Percentiles rank a stretch among this genome's conserved stretches.
phyloP scores from a whole-genome alignment of 2,329 filamentous ascomycete species.

The Biscogniauxia mediterranea region DNA sequence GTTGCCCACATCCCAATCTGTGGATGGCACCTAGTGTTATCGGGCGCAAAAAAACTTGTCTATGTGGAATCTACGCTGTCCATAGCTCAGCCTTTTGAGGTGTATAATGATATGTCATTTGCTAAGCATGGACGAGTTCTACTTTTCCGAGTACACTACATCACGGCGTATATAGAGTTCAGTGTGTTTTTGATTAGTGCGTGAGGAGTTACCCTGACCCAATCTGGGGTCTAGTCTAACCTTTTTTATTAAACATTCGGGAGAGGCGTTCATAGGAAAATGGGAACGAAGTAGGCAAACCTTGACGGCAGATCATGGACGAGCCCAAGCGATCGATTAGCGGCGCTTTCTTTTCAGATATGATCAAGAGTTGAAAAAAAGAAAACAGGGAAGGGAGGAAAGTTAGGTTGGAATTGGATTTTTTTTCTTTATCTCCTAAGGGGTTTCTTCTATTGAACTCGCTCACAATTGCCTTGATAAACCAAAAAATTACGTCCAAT shows the following conservation, averaged over 20 bases:
- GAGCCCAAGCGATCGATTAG: background rate
- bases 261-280: constrained; percentile 1
- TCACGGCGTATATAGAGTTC: constrained; percentile 1
- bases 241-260: background rate
- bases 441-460: background rate
- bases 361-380: background rate
- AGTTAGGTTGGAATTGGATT: background rate
- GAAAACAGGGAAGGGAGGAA: background rate
- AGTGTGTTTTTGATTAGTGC: background rate
- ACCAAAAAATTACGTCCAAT: background rate
- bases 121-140: background rate
- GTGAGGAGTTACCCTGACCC: background rate
- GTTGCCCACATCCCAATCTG: background rate
- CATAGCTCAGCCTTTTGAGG: background rate
- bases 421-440: too few relatives aligned
- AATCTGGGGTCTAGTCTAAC: background rate
- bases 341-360: background rate
- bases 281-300: background rate
- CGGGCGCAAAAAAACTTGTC: background rate
- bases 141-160: background rate
- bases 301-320: background rate
- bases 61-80: background rate
- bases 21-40: background rate
- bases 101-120: background rate
- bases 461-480: background rate